Percentiles rank a stretch among this genome's conserved stretches.
These are phyloP conservation scores for Hysterangium stoloniferum DNA, from an alignment of 768 basidiomycete genomes.

Conservation along the genomic window DNA sequence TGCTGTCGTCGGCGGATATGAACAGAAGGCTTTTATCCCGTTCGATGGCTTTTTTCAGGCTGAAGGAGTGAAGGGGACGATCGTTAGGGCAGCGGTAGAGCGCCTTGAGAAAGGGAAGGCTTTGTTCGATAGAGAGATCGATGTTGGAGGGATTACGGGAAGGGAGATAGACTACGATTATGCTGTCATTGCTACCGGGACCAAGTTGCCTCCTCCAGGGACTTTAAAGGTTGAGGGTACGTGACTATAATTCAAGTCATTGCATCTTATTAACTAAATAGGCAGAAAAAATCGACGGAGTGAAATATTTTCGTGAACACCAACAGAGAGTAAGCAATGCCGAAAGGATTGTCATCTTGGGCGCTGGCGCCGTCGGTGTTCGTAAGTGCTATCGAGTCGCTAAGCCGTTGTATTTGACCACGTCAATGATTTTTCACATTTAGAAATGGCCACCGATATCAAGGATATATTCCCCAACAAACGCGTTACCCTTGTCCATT, in stretches of 20 bases:
- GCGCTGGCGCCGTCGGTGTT: constrained; percentile 68
- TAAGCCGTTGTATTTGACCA: neutral
- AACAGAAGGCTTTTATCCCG: constrained; percentile 63
- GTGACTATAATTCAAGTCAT: neutral
- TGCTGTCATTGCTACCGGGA: constrained; percentile 54
- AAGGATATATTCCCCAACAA: constrained; percentile 44
- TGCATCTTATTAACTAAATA: neutral
- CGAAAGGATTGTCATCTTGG: constrained; percentile 51
- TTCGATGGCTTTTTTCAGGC: constrained; percentile 40
- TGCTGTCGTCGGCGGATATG: constrained; percentile 50
- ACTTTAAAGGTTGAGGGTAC: constrained; percentile 11
- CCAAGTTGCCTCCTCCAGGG: constrained; percentile 35
- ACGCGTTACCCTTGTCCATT: constrained; percentile 52
- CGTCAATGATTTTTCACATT: constrained; percentile 3
- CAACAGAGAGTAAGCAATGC: constrained; percentile 42
- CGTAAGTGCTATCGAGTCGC: constrained; percentile 37
- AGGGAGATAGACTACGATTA: constrained; percentile 42
- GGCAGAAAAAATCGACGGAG: constrained; percentile 29
- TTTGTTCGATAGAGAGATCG: neutral
- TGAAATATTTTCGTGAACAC: constrained; percentile 43
- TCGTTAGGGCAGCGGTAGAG: neutral
- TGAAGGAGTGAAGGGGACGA: constrained; percentile 17
- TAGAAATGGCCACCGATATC: constrained; percentile 62
- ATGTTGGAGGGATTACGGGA: neutral
- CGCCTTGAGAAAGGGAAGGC: neutral